A percentile compares a stretch with the other conserved stretches of the same genome.
These are phyloP conservation scores for Gossypium bickii DNA, from an alignment of 345 rosid species.

Conservation along the genomic window DNA sequence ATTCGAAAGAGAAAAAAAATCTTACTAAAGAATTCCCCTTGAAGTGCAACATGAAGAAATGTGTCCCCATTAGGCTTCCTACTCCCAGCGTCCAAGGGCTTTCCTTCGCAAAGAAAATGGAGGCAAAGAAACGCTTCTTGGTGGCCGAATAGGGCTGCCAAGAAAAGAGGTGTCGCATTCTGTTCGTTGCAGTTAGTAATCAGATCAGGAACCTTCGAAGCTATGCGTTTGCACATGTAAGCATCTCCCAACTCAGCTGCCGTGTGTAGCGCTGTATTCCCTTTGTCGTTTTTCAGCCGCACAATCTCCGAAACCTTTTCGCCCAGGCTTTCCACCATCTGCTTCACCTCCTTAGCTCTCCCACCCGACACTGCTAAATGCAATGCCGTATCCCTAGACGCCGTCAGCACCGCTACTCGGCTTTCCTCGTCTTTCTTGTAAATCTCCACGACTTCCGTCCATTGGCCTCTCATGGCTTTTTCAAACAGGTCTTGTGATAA, in stretches of 20 bases:
- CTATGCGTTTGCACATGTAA: slow-evolving; percentile 20
- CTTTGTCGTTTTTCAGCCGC: slow-evolving; percentile 14
- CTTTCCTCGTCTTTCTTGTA: neutral
- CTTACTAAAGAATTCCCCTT: slow-evolving; percentile 29
- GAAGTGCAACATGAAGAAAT: slow-evolving; percentile 34
- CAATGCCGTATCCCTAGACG: slow-evolving; percentile 15
- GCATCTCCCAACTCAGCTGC: slow-evolving; percentile 25
- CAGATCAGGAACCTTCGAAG: neutral
- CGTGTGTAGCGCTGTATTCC: slow-evolving; percentile 24
- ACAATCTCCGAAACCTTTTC: slow-evolving; percentile 5
- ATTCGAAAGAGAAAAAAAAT: too few species aligned
- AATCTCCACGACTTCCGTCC: neutral
- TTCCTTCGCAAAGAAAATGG: neutral
- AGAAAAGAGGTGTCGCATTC: slow-evolving; percentile 24
- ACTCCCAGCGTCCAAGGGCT: neutral
- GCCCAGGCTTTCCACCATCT: slow-evolving; percentile 3
- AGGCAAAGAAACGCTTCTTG: slow-evolving; percentile 22
- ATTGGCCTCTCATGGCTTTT: neutral
- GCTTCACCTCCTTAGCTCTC: neutral
- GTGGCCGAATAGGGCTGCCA: slow-evolving; percentile 24
- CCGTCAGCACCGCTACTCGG: neutral
- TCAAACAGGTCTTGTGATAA: neutral
- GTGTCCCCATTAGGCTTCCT: slow-evolving; percentile 26
- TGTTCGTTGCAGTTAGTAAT: slow-evolving; percentile 1
- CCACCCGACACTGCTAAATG: slow-evolving; percentile 23